Percentiles rank a stretch among this genome's conserved stretches.
phyloP scores from a whole-genome alignment of 139 green algal genomes.

The Coelastrella sp. region DNA sequence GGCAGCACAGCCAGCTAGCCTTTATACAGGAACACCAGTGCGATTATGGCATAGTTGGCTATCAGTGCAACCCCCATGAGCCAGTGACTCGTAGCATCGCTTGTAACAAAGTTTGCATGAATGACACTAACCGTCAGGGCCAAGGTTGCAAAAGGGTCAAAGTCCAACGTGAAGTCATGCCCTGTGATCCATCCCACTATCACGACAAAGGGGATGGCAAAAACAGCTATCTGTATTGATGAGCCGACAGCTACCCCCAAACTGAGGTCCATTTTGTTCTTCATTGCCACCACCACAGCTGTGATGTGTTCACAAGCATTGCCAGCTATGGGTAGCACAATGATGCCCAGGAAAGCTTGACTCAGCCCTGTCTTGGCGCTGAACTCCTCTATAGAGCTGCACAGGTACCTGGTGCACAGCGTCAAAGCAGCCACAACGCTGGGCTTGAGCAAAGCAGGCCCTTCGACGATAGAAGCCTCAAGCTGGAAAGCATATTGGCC shows the following conservation, averaged over 20 bases:
- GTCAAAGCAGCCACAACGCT: background rate
- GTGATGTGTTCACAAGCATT: constrained; percentile 93
- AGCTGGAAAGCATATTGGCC: too few relatives aligned
- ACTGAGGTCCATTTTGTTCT: constrained; percentile 93
- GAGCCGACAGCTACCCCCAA: constrained; percentile 81
- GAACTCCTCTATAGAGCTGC: constrained; percentile 82
- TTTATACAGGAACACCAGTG: constrained; percentile 56
- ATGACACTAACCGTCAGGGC: constrained; percentile 76
- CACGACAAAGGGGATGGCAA: constrained; percentile 86
- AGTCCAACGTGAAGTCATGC: constrained; percentile 80
- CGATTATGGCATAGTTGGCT: constrained; percentile 72
- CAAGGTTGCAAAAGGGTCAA: constrained; percentile 74
- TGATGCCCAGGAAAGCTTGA: constrained; percentile 81
- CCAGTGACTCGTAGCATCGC: constrained; percentile 82
- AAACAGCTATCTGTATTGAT: constrained; percentile 91
- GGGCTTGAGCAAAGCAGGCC: background rate
- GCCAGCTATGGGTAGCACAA: constrained; percentile 86
- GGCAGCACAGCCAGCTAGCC: background rate
- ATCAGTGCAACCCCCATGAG: constrained; percentile 68
- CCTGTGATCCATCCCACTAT: constrained; percentile 82
- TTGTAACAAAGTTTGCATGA: constrained; percentile 84
- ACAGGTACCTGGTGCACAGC: constrained; percentile 71
- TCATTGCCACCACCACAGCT: constrained; percentile 85
- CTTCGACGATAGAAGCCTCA: too few relatives aligned
- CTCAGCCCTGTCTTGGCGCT: constrained; percentile 74